Percentiles rank a stretch among this genome's conserved stretches.
Evolutionary conservation across 2,329 filamentous ascomycete genomes (phyloP).

Genomic region (Trichoderma sp.): DNA sequence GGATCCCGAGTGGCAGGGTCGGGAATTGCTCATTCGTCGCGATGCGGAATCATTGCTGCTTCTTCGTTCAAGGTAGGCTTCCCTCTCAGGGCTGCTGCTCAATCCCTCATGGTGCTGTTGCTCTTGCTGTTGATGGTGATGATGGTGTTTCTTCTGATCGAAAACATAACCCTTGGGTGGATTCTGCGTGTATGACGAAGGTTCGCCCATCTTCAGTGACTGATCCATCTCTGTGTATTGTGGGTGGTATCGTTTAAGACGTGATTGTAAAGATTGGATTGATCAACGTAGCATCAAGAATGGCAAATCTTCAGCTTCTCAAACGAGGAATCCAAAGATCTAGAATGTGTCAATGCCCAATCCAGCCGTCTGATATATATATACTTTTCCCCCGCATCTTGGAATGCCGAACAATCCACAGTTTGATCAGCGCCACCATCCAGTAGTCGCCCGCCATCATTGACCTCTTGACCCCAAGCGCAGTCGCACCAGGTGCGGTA

Average conservation of each 20-base stretch:
- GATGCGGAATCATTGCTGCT: slow-evolving; percentile 8
- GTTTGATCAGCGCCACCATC: background rate
- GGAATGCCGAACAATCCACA: slow-evolving; percentile 9
- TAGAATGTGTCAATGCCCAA: background rate
- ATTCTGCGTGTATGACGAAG: background rate
- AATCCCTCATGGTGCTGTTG: background rate
- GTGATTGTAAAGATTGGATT: background rate
- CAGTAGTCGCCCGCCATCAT: background rate
- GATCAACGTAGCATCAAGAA: background rate
- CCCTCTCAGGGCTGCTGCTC: slow-evolving; percentile 5
- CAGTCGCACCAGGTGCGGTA: background rate
- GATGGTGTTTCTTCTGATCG: background rate
- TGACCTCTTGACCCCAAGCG: background rate
- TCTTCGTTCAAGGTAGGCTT: background rate
- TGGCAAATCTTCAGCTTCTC: background rate
- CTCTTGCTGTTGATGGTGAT: background rate
- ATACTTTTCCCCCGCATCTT: slow-evolving; percentile 1
- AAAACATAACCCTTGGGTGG: background rate
- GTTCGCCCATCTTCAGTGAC: background rate
- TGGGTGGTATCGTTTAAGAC: background rate
- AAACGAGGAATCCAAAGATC: background rate
- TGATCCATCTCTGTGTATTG: background rate
- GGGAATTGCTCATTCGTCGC: background rate
- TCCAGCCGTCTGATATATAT: background rate
- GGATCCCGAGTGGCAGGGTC: slow-evolving; percentile 8